Evolutionary conservation across 2,329 filamentous ascomycete species (phyloP), one percentile per base, ranked within the genome.

Genomic region (Aspergillus sp.): DNA sequence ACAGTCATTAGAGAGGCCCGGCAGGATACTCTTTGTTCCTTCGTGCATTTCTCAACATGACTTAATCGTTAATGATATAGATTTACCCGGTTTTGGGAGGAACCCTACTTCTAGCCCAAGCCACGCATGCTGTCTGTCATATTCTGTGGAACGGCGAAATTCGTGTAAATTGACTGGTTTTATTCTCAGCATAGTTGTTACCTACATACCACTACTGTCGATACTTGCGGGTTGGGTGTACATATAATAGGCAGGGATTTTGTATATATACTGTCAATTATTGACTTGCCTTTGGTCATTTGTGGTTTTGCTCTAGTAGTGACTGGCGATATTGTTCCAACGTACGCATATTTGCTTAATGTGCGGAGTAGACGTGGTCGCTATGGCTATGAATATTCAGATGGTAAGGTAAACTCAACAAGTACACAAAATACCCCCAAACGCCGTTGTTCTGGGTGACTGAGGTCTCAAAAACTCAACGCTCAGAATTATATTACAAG

Each of bases 11-110:
- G 34, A 7, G 7, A 7, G 7, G 12, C 6, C 34, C 34, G 12
- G 15, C 27, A 30, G 27, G 27, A 30, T n/a, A 15, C 34, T 37
- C 13, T 37, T 42, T 37, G 37, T 22, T 57, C 51, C 20, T n/a
- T 48, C 51, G 46, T 51, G 24, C 33, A 19, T 52, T 19, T 49
- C 50, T 19, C 56, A 50, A 49, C 48, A 55, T 57, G 53, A 60
- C 56, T 45, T 64, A 66, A 64, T 64, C 58, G 56, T 57, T 64
- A 66, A 64, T 66, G 59, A 56, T 54, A 61, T 64, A 66, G 58
- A 64, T 34, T 54, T 51, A n/a, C 33, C 51, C 45, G 27, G 34
- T 51, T 19, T 53, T 46, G 45, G 46, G 56, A 27, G 33, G 27
- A n/a, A 37, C 34, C 13, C 20, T 39, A 17, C 7, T 41, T 40